Evolutionary conservation across 192 early-diverging fungal genomes (phyloP), one percentile per base, ranked within the genome.

Genomic region (Dissophora globulifera): DNA sequence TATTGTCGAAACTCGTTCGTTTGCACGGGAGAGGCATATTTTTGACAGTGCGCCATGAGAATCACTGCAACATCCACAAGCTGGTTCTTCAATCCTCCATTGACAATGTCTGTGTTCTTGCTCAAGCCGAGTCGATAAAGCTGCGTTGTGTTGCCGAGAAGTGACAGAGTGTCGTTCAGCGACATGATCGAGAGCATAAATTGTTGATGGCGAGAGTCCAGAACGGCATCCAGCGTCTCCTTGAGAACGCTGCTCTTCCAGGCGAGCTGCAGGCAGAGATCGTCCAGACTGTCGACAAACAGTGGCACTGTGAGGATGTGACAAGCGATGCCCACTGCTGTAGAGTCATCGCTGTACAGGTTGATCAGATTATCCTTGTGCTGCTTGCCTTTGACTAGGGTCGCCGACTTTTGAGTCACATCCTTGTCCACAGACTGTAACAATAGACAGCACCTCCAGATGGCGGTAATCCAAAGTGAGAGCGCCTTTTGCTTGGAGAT

Each of bases 401-500:
- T 42, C 2, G 27, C 20, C 8, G 58, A 17, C 25, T 52, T 66
- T 15, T 60, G 69, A 23, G 35, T 45, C 40, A 50, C 22, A 9
- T 66, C 52, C 52, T 61, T 69, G 46, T 76, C 61, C 7, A 75
- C 58, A 41, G 56, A 69, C 42, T 65, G 71, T 8, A 76, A 25
- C 2, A 81, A 50, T 12, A 81, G 49, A 31, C 79, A 76, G 32
- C 65, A 81, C 33, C 66, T 49, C 62, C 70, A 63, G 12, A 74
- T 69, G 19, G 70, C 79, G 1, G 56, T 69, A 13, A 81, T 68
- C 79, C 79, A 81, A n/a, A 69, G 57, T 13, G 33, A 31, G 9
- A 75, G 41, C 12, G 57, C 59, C 49, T 74, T 69, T 20, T 63
- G 56, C 19, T 52, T 65, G 5, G 67, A 49, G 4, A 35, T 38